Conservation (phyloP, 2,329 filamentous ascomycete genomes). For the Polytolypa hystricis region DNA sequence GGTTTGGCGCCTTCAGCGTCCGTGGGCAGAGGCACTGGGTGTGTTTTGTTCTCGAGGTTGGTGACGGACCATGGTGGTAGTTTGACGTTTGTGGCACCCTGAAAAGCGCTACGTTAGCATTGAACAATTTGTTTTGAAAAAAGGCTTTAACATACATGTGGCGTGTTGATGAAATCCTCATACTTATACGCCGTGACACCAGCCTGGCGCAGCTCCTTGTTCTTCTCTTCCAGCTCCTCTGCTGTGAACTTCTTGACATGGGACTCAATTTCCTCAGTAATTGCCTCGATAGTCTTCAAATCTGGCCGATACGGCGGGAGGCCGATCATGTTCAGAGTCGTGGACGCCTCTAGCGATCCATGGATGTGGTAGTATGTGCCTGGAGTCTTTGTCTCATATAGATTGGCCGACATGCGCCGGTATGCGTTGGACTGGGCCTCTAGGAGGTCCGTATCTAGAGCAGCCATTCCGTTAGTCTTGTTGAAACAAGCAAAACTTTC, state of each 20-base stretch:
- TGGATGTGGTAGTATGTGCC: slow-evolving; percentile 67
- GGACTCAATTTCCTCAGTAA: slow-evolving; percentile 48
- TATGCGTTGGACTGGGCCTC: slow-evolving; percentile 61
- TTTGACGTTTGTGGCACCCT: slow-evolving; percentile 30
- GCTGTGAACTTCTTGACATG: slow-evolving; percentile 46
- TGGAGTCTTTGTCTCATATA: slow-evolving; percentile 56
- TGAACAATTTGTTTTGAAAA: not conserved
- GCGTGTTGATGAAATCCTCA: slow-evolving; percentile 47
- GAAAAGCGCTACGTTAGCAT: slow-evolving; percentile 1
- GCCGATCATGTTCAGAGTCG: slow-evolving; percentile 59
- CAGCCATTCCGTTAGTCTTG: slow-evolving; percentile 12
- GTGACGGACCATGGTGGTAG: slow-evolving; percentile 40
- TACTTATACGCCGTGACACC: slow-evolving; percentile 50
- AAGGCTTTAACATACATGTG: slow-evolving; percentile 35
- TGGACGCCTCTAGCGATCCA: slow-evolving; percentile 60
- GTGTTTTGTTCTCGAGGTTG: slow-evolving; percentile 40
- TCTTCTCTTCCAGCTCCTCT: slow-evolving; percentile 48
- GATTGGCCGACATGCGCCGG: too few relatives aligned
- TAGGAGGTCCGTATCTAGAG: slow-evolving; percentile 54
- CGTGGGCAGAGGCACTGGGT: slow-evolving; percentile 32
- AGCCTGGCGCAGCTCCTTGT: slow-evolving; percentile 46
- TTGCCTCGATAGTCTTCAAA: slow-evolving; percentile 48
- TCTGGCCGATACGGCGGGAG: slow-evolving; percentile 51
- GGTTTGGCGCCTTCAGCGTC: slow-evolving; percentile 4
- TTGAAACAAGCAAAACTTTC: not conserved